Conservation (phyloP, 2,329 filamentous ascomycete species). For the Trichoderma hamatum region DNA sequence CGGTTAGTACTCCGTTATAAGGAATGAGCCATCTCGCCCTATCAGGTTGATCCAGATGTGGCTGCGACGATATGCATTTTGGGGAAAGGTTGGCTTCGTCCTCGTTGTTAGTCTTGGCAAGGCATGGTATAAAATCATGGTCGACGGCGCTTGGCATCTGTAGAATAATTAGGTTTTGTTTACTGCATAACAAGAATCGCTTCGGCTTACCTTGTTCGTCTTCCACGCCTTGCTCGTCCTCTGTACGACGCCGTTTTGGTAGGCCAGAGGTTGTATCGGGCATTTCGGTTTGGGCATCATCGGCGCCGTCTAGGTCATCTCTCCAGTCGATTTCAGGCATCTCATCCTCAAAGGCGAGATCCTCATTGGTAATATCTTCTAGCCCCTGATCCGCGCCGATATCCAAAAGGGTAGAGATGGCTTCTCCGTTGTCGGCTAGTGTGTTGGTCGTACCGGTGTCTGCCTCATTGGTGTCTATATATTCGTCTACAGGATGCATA, state of each 20-base stretch:
- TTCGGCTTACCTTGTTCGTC: constrained; percentile 28
- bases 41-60: background rate
- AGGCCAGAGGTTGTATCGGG: constrained; percentile 7
- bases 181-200: background rate
- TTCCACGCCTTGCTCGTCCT: constrained; percentile 29
- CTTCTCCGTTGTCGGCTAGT: constrained; percentile 40
- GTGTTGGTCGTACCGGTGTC: constrained; percentile 40
- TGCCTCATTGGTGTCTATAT: constrained; percentile 30
- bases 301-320: constrained; percentile 25
- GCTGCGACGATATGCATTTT: background rate
- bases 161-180: constrained; percentile 23
- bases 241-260: constrained; percentile 29
- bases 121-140: constrained; percentile 21
- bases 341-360: constrained; percentile 31
- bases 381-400: constrained; percentile 29
- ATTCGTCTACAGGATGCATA: constrained; percentile 26
- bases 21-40: constrained; percentile 12
- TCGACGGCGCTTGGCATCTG: constrained; percentile 32
- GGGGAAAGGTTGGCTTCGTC: constrained; percentile 17
- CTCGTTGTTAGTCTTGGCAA: constrained; percentile 7
- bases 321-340: constrained; percentile 34
- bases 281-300: constrained; percentile 13
- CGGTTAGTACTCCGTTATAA: constrained; percentile 21
- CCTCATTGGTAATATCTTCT: constrained; percentile 25
- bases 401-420: constrained; percentile 33